Base-by-base conservation (phyloP, 257 asterid species). In the Avicennia marina region DNA sequence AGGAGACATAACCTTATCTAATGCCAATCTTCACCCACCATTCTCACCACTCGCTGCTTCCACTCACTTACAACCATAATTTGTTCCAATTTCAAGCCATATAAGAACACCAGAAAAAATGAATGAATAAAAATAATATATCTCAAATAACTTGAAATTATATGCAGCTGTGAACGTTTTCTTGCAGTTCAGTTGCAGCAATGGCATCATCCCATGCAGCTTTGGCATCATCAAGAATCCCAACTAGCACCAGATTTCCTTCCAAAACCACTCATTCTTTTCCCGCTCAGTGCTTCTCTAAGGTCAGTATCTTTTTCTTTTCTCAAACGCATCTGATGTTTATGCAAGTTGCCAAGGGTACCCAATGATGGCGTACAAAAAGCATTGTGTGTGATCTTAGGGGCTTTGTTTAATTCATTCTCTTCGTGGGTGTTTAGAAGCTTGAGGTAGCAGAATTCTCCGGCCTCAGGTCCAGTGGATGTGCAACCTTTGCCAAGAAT, bases 131-230 rank as follows among this genome's bases (percentile, higher is more conserved):
- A n/a, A 52, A 44, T 22, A 22, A 56, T 29, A 56, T 36, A 36
- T n/a, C n/a, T n/a, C n/a, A n/a, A 26, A 65, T 20, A 67, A 16
- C 20, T 38, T 53, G 25, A 58, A 67, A 63, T 61, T 66, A 56
- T 26, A 66, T 45, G 60, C 29, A 46, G 18, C 51, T 43, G 55
- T 44, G 29, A 25, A 61, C 63, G 26, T 7, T 46, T 13, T 34
- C 39, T 40, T 36, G 32, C 48, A 68, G 72, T 56, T 71, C 56
- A 62, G 73, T 66, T 66, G 83, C 81, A 76, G 75, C 79, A 65
- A 86, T 84, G 97, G 95, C 97, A 27, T 70, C 85, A 20, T 72
- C 86, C 71, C 75, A 89, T 63, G 88, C 95, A 81, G 95, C 97
- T 74, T 73, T 89, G 71, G 94, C 82, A 53, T 86, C 87, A 71